Conservation (phyloP, 2,329 filamentous ascomycete genomes). For the Cordyceps cicadae region DNA sequence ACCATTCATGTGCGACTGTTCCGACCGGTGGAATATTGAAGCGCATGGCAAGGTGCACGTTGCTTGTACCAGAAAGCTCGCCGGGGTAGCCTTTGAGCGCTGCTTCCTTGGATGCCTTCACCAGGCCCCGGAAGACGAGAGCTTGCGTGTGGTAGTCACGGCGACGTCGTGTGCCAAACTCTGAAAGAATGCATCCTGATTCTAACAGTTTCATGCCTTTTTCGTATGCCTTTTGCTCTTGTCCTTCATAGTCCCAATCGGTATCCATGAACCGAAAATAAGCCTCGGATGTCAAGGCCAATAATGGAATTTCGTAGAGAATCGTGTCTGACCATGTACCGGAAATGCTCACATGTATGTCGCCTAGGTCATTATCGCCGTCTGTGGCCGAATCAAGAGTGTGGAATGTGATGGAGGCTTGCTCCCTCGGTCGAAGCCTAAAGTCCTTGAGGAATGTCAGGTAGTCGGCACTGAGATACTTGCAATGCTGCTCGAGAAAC, state of each 20-base stretch:
- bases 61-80: conserved; percentile 80
- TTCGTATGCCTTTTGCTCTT: conserved; percentile 73
- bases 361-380: conserved; percentile 59
- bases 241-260: conserved; percentile 82
- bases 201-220: conserved; percentile 75
- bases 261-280: conserved; percentile 96
- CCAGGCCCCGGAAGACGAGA: conserved; percentile 79
- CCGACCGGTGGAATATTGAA: conserved; percentile 78
- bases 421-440: conserved; percentile 69
- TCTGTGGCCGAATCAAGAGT: conserved; percentile 48
- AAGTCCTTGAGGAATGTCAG: conserved; percentile 76
- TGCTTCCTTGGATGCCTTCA: conserved; percentile 65
- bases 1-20: conserved; percentile 94
- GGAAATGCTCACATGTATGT: conserved; percentile 66
- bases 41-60: conserved; percentile 94
- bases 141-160: conserved; percentile 94
- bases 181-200: conserved; percentile 80
- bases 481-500: conserved; percentile 71
- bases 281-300: conserved; percentile 86
- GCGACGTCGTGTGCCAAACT: conserved; percentile 84
- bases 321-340: conserved; percentile 93
- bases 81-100: conserved; percentile 57
- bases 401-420: conserved; percentile 64
- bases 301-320: conserved; percentile 90
- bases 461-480: conserved; percentile 71